Evolutionary conservation across 495 filamentous ascomycete genomes (phyloP).

Genomic region (Schizothecium vesticola): DNA sequence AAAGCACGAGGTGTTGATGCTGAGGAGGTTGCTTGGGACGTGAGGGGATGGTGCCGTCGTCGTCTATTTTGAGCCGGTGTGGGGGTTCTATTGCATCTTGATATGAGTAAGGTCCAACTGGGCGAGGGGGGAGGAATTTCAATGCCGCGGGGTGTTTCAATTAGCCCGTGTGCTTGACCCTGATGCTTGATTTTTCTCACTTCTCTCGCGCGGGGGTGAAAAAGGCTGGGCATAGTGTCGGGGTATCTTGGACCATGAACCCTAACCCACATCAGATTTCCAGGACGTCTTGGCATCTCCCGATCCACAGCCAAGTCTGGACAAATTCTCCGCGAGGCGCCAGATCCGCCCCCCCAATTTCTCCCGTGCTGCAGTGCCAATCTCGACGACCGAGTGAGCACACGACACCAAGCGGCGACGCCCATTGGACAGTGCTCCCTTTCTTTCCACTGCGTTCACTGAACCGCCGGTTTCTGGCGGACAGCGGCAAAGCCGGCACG

Average conservation of each 20-base stretch:
- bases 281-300: background rate
- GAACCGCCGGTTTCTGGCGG: background rate
- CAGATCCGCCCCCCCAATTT: background rate
- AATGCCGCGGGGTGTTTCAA: background rate
- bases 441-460: too few species aligned
- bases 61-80: background rate
- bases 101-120: background rate
- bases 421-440: background rate
- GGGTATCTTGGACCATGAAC: background rate
- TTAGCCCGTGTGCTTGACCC: background rate
- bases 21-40: constrained; percentile 24
- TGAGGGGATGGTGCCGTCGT: background rate
- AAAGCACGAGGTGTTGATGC: constrained; percentile 46
- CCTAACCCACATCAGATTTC: background rate
- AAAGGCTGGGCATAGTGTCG: background rate
- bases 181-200: background rate
- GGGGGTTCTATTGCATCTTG: background rate
- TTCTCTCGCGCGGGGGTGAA: background rate
- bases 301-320: background rate
- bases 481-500: too few species aligned
- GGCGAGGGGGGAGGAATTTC: background rate
- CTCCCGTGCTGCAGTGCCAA: background rate
- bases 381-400: background rate
- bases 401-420: background rate
- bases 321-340: background rate